Evolutionary conservation across 495 filamentous ascomycete species (phyloP), one percentile per base, ranked within the genome.

Genomic region (Xylaria curta): DNA sequence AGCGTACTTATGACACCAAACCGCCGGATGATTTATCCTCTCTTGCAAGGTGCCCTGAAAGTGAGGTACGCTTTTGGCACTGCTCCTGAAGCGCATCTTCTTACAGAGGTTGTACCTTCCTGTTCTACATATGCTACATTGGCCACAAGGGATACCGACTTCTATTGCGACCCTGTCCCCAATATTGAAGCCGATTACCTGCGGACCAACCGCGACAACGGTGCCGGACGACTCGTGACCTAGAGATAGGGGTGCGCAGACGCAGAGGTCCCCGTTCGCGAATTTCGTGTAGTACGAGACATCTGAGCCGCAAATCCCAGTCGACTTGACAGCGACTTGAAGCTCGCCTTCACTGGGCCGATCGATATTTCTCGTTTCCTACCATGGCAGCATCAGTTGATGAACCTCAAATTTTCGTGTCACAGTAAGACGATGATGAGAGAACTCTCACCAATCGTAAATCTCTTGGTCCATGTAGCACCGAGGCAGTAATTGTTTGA

Each of bases 21-120:
- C 83, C 12, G 93, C 93, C 0, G 93, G 94, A 81, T 97, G 94
- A 81, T 97, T 97, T 72, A 97, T 94, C 64, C 87, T 86, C 73
- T 94, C 92, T 82, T 97, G 95, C 42, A 97, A 85, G n/a, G 94
- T 97, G 28, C 94, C 94, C 81, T 97, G 93, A 70, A 90, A 90
- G 76, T 97, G 94, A 47, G 94, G 94, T 72, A 90, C 90, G 49
- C 86, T 86, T 80, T 96, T 97, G 59, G 93, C 94, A 74, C 90
- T 93, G 76, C 91, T 92, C 78, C 94, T 86, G 80, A 98, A 98
- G 40, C 85, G 86, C 90, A 98, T 91, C 28, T 84, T 84, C 68
- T 90, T 88, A 84, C 95, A 98, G 62, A 98, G 91, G 78, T 97
- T 98, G 81, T 98, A 97, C 73, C 93, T 84, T 56, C 93, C 93